These are phyloP conservation scores for Ottelia alismoides DNA, from an alignment of 106 monocot species.

Conservation along the genomic window DNA sequence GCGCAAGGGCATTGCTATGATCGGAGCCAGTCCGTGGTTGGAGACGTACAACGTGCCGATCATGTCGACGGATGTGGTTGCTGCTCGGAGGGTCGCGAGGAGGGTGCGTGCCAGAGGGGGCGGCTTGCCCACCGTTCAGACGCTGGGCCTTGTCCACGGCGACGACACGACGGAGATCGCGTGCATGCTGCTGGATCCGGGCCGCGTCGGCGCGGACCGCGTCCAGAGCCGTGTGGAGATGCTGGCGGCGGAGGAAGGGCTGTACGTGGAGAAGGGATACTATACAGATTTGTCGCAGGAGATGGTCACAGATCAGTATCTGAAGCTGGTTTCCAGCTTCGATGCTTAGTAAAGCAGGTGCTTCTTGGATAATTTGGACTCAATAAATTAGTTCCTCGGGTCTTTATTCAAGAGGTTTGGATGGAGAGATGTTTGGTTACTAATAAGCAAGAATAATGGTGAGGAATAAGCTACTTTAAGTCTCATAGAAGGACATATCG, in stretches of 20 bases:
- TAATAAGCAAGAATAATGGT: no score
- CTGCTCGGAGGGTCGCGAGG: conserved; percentile 14
- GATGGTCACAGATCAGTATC: conserved; percentile 27
- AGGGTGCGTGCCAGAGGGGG: conserved; percentile 15
- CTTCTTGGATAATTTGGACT: no score
- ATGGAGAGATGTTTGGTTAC: no score
- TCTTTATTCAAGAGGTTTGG: no score
- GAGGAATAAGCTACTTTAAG: no score
- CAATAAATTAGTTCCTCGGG: no score
- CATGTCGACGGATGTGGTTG: conserved; percentile 10
- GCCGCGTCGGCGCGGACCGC: conserved; percentile 9
- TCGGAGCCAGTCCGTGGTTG: conserved; percentile 36
- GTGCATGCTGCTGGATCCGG: conserved; percentile 17
- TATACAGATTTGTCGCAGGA: conserved; percentile 41
- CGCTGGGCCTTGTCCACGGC: conserved; percentile 22
- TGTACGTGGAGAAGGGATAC: conserved; percentile 36
- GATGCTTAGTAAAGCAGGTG: no score
- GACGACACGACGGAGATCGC: conserved; percentile 23
- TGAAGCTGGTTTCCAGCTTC: conserved; percentile 11
- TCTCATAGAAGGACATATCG: no score
- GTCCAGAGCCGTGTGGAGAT: conserved; percentile 19
- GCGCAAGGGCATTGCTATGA: conserved; percentile 22
- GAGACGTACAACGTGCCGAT: conserved; percentile 41
- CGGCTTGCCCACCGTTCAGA: conserved; percentile 24
- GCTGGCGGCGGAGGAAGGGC: conserved; percentile 22